Conservation (phyloP, 305 asterid genomes). For the Solanum hybrid region DNA sequence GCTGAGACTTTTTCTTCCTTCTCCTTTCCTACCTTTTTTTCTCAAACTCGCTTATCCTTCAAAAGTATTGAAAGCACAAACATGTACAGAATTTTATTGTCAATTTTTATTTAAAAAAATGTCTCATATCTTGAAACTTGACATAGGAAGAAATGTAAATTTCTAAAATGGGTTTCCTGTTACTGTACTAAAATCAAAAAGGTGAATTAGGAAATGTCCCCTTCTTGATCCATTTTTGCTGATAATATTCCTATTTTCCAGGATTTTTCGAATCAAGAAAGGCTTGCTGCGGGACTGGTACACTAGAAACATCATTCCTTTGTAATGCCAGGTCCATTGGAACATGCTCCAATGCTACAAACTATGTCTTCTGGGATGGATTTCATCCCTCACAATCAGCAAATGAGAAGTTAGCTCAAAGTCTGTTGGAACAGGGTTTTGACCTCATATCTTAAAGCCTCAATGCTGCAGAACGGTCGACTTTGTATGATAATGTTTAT, state of each 20-base stretch:
- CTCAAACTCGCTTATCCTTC: not conserved
- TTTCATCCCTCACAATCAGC: slow-evolving; percentile 68
- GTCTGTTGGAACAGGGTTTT: slow-evolving; percentile 52
- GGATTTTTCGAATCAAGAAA: slow-evolving; percentile 69
- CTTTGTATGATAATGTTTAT: not conserved
- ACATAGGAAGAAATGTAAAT: not conserved
- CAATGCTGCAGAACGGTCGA: not conserved
- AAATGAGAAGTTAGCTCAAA: slow-evolving; percentile 55
- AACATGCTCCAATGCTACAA: slow-evolving; percentile 70
- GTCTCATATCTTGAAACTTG: not conserved
- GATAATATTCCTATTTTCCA: slow-evolving; percentile 6
- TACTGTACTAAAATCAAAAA: not conserved
- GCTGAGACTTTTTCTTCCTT: not conserved
- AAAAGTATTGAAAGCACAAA: not conserved
- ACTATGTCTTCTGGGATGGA: slow-evolving; percentile 72
- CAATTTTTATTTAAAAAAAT: not conserved
- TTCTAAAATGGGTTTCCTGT: not conserved
- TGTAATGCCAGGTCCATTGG: slow-evolving; percentile 64
- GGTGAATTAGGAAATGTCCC: not conserved
- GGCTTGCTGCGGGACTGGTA: slow-evolving; percentile 87
- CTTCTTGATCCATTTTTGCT: not conserved
- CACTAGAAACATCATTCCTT: slow-evolving; percentile 50
- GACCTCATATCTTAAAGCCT: slow-evolving; percentile 36
- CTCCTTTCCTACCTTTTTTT: not conserved
- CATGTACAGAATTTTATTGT: not conserved